Percentiles rank a stretch among this genome's conserved stretches.
These are phyloP conservation scores for Quercus variabilis DNA, from an alignment of 306 rosid genomes.

Conservation along the genomic window DNA sequence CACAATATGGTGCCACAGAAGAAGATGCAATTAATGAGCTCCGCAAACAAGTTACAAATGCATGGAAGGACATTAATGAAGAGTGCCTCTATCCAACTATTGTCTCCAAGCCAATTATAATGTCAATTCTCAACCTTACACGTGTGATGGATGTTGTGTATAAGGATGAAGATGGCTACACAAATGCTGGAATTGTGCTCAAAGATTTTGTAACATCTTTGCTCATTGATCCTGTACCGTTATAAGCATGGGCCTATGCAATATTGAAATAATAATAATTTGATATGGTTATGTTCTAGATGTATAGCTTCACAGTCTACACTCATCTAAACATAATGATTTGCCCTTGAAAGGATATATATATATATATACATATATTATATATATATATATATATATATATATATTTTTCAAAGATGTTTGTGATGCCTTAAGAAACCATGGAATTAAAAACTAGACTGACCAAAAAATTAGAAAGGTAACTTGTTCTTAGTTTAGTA, in stretches of 20 bases:
- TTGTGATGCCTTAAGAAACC: too few relatives aligned
- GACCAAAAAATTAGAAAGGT: too few relatives aligned
- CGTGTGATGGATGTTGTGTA: slow-evolving; percentile 14
- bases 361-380: too few relatives aligned
- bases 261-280: too few relatives aligned
- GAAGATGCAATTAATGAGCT: not conserved
- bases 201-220: not conserved
- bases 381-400: too few relatives aligned
- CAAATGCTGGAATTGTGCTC: not conserved
- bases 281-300: too few relatives aligned
- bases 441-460: too few relatives aligned
- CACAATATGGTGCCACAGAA: slow-evolving; percentile 7
- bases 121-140: slow-evolving; percentile 31
- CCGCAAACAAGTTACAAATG: not conserved
- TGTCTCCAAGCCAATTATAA: slow-evolving; percentile 28
- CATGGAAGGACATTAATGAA: slow-evolving; percentile 45
- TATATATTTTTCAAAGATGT: too few relatives aligned
- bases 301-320: too few relatives aligned
- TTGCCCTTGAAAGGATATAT: too few relatives aligned
- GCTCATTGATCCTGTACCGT: not conserved
- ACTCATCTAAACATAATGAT: too few relatives aligned
- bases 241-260: not conserved
- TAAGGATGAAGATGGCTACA: not conserved
- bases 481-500: too few relatives aligned
- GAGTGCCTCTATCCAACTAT: slow-evolving; percentile 14